Base-by-base conservation (phyloP, 192 early-diverging fungal species). In the Bifiguratus adelaidae region DNA sequence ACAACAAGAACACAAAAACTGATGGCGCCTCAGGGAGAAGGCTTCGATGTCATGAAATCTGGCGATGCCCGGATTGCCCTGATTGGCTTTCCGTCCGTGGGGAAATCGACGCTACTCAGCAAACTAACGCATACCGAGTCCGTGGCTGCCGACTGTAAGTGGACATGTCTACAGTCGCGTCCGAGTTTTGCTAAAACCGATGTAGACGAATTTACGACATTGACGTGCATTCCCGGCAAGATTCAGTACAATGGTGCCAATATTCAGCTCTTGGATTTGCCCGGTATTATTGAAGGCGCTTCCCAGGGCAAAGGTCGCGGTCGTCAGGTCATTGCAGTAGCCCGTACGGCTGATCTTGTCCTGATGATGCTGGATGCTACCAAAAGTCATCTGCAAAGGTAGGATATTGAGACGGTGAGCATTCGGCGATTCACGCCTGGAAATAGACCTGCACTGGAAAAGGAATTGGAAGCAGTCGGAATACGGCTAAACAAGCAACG, bases 341-440 rank as follows among this genome's bases (percentile, higher is more conserved):
- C 94, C 4, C 85, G 92, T 48, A 97, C 96, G 12, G 88, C 92
- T 12, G 94, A 97, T 66, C 55, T 99, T 48, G 80, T 99, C 50
- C 73, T 97, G 59, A 97, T 99, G 84, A 91, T 99, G 90, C 67
- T 97, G 44, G 96, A 99, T 52, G 91, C 94, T 20, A 95, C 92
- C 19, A 97, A 99, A 65, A 81, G 81, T 20, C 67, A 63, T 12
- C 68, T 83, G 37, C 95, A 99, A 67, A 67, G 86, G 50, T 58
- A 56, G 41, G 33, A n/a, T 61, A 15, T 36, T 35, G 23, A 23
- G 5, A 20, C 7, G 7, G 37, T 40, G 6, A 40, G 32, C 8
- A 33, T 33, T 33, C 8, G 8, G 32, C n/a, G 32, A 33, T 33
- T 33, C n/a, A 9, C 32, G n/a, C 8, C 8, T 9, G 32, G 32